Evolutionary conservation across 805 yeast genomes (phyloP).

Genomic region (Metschnikowia lunata): DNA sequence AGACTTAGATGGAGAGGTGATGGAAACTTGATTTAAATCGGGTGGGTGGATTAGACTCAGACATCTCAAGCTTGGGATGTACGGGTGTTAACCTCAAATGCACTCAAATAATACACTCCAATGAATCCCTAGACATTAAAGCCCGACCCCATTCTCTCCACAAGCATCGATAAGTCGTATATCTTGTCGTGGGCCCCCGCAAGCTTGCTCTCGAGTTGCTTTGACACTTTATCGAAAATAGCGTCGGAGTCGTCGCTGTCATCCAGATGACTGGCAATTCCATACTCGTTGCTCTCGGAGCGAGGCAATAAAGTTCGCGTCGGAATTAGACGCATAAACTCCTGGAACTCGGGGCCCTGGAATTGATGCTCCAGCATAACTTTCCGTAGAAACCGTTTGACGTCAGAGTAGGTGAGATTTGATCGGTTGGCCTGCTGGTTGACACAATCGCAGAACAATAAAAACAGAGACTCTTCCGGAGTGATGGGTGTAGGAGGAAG

Average conservation of each 20-base stretch:
- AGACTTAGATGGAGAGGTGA: no score
- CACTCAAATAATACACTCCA: not conserved
- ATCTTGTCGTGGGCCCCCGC: constrained; percentile 22
- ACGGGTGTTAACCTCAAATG: constrained; percentile 15
- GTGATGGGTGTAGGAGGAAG: constrained; percentile 11
- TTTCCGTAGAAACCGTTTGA: constrained; percentile 8
- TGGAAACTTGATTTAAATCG: not conserved
- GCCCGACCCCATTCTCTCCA: constrained; percentile 23
- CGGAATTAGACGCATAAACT: constrained; percentile 14
- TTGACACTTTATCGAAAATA: constrained; percentile 23
- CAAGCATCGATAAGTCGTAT: constrained; percentile 23
- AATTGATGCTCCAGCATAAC: constrained; percentile 1
- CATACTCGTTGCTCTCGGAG: constrained; percentile 17
- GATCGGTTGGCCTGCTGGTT: constrained; percentile 8
- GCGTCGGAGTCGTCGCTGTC: constrained; percentile 21
- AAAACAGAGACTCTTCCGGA: constrained; percentile 10
- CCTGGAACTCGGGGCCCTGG: constrained; percentile 6
- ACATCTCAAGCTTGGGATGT: constrained; percentile 3
- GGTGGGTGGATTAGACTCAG: not conserved
- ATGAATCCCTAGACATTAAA: constrained; percentile 14
- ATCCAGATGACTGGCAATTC: constrained; percentile 12
- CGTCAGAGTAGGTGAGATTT: constrained; percentile 15
- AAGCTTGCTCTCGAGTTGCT: constrained; percentile 21
- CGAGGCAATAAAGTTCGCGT: constrained; percentile 10
- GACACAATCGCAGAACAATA: constrained; percentile 8